Conservation (phyloP, 257 asterid species). For the Solanum arcanum region DNA sequence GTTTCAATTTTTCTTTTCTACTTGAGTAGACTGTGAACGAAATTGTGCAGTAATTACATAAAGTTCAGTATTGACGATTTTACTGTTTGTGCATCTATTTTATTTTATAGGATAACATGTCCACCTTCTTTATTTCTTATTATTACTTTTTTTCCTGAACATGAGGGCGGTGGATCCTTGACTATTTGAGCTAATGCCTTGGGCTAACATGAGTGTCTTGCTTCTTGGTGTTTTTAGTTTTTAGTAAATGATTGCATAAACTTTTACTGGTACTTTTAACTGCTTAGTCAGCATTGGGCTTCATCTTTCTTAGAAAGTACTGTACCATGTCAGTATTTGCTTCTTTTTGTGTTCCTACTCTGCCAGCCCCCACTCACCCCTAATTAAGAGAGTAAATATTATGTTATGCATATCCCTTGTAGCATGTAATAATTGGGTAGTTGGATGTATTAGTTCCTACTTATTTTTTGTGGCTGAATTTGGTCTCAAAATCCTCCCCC, state of each 20-base stretch:
- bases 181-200: not conserved
- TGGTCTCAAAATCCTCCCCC: no score
- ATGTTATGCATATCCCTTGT: not conserved
- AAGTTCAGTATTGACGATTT: not conserved
- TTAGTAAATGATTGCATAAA: not conserved
- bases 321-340: not conserved
- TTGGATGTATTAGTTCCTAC: not conserved
- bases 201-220: not conserved
- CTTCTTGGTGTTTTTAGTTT: not conserved
- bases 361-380: not conserved
- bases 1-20: not conserved
- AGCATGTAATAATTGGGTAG: not conserved
- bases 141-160: no score
- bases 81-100: not conserved
- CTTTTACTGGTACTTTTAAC: not conserved
- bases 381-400: not conserved
- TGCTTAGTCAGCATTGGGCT: not conserved
- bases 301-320: not conserved
- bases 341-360: not conserved
- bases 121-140: not conserved
- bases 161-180: not conserved
- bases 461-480: not conserved
- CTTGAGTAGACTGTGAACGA: not conserved
- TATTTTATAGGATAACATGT: not conserved
- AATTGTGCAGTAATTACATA: not conserved